These are phyloP conservation scores for Scheffersomyces lignicola DNA, from an alignment of 1,139 yeast genomes.

Conservation along the genomic window DNA sequence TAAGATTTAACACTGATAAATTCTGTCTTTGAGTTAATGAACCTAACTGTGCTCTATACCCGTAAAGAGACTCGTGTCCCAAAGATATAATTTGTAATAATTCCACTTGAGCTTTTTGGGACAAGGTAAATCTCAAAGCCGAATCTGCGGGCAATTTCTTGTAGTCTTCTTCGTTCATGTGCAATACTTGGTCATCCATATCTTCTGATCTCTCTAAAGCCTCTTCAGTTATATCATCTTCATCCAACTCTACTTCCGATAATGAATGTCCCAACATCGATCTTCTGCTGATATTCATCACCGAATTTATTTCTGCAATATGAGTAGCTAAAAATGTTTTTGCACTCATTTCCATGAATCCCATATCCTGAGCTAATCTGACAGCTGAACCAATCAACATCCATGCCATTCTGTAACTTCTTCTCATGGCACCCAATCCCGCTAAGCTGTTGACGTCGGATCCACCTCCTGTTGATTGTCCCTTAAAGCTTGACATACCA, in stretches of 20 bases:
- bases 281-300: conserved; percentile 68
- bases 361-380: conserved; percentile 84
- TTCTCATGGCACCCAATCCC: conserved; percentile 81
- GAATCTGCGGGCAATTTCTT: conserved; percentile 27
- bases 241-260: conserved; percentile 60
- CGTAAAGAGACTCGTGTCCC: conserved; percentile 82
- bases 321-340: conserved; percentile 82
- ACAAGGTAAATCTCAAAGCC: conserved; percentile 48
- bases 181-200: conserved; percentile 32
- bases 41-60: conserved; percentile 58
- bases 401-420: conserved; percentile 92
- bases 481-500: neutral
- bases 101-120: conserved; percentile 78
- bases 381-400: conserved; percentile 88
- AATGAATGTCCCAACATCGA: conserved; percentile 69
- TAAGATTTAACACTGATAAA: conserved; percentile 66
- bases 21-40: conserved; percentile 62
- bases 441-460: conserved; percentile 46
- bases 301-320: conserved; percentile 74
- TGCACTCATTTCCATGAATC: conserved; percentile 71
- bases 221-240: conserved; percentile 38
- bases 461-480: neutral
- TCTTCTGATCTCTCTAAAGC: conserved; percentile 28
- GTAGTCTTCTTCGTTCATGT: conserved; percentile 40
- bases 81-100: conserved; percentile 75